Evolutionary conservation across 768 basidiomycete species (phyloP).

Genomic region (Leccinum incarnatum): DNA sequence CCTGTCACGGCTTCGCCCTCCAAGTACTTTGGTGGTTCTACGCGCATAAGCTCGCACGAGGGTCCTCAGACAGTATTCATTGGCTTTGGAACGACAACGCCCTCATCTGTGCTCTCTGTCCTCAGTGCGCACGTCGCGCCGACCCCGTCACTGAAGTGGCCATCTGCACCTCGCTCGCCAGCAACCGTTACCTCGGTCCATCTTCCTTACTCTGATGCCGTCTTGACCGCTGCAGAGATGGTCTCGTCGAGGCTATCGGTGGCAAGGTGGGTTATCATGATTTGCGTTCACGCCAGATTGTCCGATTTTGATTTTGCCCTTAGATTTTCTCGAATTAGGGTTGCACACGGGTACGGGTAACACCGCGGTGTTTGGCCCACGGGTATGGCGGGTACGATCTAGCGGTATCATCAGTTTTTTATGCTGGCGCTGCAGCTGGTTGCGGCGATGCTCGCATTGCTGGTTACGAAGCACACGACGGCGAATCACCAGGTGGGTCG

Average conservation of each 20-base stretch:
- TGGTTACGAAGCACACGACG: slow-evolving; percentile 56
- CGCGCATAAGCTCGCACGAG: slow-evolving; percentile 60
- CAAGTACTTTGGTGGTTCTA: slow-evolving; percentile 83
- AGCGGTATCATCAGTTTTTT: slow-evolving; percentile 88
- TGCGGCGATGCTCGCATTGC: slow-evolving; percentile 70
- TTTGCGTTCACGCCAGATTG: slow-evolving; percentile 5
- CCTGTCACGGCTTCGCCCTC: slow-evolving; percentile 27
- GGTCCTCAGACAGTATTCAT: slow-evolving; percentile 78
- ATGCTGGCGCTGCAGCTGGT: slow-evolving; percentile 84
- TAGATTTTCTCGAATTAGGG: slow-evolving; percentile 57
- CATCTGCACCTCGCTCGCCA: slow-evolving; percentile 54
- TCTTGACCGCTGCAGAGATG: slow-evolving; percentile 77
- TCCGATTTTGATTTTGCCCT: neutral
- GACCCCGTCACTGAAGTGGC: slow-evolving; percentile 82
- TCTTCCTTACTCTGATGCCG: slow-evolving; percentile 89
- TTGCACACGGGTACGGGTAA: no score
- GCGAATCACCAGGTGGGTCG: slow-evolving; percentile 63
- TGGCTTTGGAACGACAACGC: slow-evolving; percentile 75
- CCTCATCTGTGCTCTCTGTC: slow-evolving; percentile 71
- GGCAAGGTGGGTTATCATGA: slow-evolving; percentile 49
- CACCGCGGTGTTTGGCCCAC: no score
- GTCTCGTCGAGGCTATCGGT: slow-evolving; percentile 59
- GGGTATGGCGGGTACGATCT: slow-evolving; percentile 35
- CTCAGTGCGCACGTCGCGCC: slow-evolving; percentile 82
- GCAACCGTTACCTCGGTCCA: slow-evolving; percentile 72